Evolutionary conservation across 306 rosid species (phyloP), one percentile per base, ranked within the genome.

Genomic region (Sicyos baderoa): DNA sequence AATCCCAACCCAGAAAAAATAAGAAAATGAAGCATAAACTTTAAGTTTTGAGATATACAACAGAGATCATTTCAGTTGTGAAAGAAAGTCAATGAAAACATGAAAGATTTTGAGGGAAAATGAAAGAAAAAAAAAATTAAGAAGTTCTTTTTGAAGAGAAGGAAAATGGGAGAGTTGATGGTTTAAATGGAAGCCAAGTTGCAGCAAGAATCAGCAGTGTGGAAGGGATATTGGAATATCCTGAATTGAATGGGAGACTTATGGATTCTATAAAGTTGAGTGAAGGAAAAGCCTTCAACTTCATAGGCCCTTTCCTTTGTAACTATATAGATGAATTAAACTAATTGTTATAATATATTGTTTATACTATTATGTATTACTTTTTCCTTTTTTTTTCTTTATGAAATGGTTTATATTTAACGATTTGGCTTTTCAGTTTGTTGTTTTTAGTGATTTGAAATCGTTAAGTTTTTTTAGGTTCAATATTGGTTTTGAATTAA

Each of bases 171-270:
- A 40, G 45, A 40, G 45, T 1, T 37, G 44, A 37, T 6, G 44
- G 44, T 37, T 37, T 37, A 37, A 37, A 37, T 37, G 7, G 44
- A 37, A 37, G 44, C 44, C 44, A 37, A 37, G 22, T 60, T 60
- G 67, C 48, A 59, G 66, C 21, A 25, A 23, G 7, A 29, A 14
- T 17, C 17, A 50, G 18, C 67, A 35, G 48, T 60, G 47, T 25
- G 42, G 67, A 60, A 60, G 44, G 67, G 67, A 60, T 60, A 60
- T 60, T 60, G 23, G 67, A 60, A 60, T 60, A 60, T 60, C 67
- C 49, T 32, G 67, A 16, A 60, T 60, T 35, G 49, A 29, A 60
- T 60, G 67, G 48, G 68, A 62, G 27, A 17, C 48, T 37, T 13
- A 61, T 18, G 52, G 68, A 62, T 62, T 9, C 50, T 32, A 37